Base-by-base conservation (phyloP, 73 alveolate genomes). In the Paramecium pentaurelia region DNA sequence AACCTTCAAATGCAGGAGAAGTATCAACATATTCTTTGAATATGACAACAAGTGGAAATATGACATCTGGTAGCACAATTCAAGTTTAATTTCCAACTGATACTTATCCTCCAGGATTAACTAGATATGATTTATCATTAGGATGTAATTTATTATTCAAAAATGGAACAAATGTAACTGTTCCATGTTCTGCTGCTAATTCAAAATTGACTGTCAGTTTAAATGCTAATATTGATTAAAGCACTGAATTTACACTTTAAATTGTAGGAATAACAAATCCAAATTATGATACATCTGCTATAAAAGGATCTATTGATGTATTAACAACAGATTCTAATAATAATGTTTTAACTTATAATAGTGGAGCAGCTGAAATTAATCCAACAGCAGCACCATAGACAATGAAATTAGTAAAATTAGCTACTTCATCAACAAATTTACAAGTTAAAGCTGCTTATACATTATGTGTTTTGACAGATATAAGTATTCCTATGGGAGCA, bases 201-300 rank as follows among this genome's bases (percentile, higher is more conserved):
- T 32, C 58, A n/a, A 73, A 73, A 40, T 87, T 87, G 22, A 87
- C 88, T 8, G 36, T 87, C 20, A 42, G 42, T 40, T 59, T 60
- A 18, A 22, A 40, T 14, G 27, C 64, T 6, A 73, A 68, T 20
- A 87, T 87, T 16, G 87, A 68, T 32, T 54, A 60, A 60, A 64
- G 68, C 25, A 87, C 93, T 0, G 71, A 60, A 44, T 87, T 87
- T 14, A 38, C 88, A n/a, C 54, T 87, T 30, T 25, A 8, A 32
- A 47, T 87, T 16, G 88, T 87, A 1, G 93, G 93, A 28, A 87
- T 87, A 32, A 87, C 86, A 25, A 87, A 87, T 44, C 93, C 93
- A 5, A 87, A 77, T 45, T 87, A 38, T 30, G 93, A 77, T 30
- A 18, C 93, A 28, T 8, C 80, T 34, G 93, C 86, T 16, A 73